Evolutionary conservation across 2,329 filamentous ascomycete species (phyloP), one percentile per base, ranked within the genome.

Genomic region (Aureobasidium vineae): DNA sequence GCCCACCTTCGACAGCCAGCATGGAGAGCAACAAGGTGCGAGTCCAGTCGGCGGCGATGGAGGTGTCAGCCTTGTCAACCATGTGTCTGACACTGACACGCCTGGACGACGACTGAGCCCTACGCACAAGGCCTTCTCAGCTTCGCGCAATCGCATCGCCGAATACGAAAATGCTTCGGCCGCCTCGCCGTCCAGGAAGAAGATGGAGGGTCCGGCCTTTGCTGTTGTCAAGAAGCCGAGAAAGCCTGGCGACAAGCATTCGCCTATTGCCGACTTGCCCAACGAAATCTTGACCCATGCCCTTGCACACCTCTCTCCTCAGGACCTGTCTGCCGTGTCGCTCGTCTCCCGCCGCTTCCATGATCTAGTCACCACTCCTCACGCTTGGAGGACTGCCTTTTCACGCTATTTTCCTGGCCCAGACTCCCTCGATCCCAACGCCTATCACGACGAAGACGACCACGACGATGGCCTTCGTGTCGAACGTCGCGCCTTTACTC

Each of bases 281-380:
- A 97, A 96, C 81, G 95, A 99, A 83, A 88, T 98, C 66, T 78
- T 98, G 77, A 97, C 91, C 13, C 92, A 97, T 73, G 88, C 96
- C 38, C 80, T 98, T 66, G 97, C 95, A 45, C 91, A 98, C 79
- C 82, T 99, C 63, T 89, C 93, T 61, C 92, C 93, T 11, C 86
- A 91, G 69, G 92, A 94, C 28, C 86, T 98, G 72, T 88, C 89
- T 21, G 86, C 89, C 11, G 89, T 97, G 13, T 89, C 92, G 21
- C 84, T 96, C 60, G 92, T 98, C 36, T 97, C 91, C 40, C 91
- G 88, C 73, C 90, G 91, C 65, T 96, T 98, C 75, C 91, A 96
- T 77, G 84, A 85, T 63, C 82, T 98, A 47, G 90, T 98, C 66
- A 97, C 92, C 5, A 94, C 91, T 1, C 91, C 93, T 19, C 92